Evolutionary conservation across 2,329 filamentous ascomycete species (phyloP).

Genomic region (Trichoderma sp.): DNA sequence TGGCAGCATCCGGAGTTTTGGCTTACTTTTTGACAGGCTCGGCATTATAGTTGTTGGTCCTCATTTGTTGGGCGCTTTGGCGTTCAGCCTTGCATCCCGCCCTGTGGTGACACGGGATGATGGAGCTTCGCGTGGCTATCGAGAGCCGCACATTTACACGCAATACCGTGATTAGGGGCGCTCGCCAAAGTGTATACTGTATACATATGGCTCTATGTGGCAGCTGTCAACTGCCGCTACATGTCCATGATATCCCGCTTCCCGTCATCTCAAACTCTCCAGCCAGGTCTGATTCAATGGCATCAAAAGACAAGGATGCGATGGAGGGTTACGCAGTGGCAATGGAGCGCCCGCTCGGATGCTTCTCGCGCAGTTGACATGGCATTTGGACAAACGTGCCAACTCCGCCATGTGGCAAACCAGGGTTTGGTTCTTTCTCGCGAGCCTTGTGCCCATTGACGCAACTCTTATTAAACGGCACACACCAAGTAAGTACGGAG

Average conservation of each 20-base stretch:
- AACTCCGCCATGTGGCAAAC: slow-evolving; percentile 9
- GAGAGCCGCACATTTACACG: background rate
- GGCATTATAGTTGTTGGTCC: background rate
- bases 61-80: background rate
- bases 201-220: background rate
- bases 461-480: background rate
- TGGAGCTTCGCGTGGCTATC: slow-evolving; percentile 10
- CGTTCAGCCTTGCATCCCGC: slow-evolving; percentile 3
- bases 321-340: background rate
- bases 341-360: background rate
- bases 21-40: background rate
- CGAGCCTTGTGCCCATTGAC: background rate
- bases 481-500: background rate
- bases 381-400: background rate
- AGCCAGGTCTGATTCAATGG: background rate
- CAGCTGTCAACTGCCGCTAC: background rate
- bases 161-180: background rate
- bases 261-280: background rate
- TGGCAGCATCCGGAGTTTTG: slow-evolving; percentile 6
- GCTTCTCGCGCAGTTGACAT: background rate
- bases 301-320: background rate
- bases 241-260: background rate
- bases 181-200: background rate
- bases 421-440: background rate
- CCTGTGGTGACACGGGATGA: background rate